A percentile compares a stretch with the other conserved stretches of the same genome.
Conservation (phyloP, 768 basidiomycete genomes). For the Pilatotrama ljubarskyi region DNA sequence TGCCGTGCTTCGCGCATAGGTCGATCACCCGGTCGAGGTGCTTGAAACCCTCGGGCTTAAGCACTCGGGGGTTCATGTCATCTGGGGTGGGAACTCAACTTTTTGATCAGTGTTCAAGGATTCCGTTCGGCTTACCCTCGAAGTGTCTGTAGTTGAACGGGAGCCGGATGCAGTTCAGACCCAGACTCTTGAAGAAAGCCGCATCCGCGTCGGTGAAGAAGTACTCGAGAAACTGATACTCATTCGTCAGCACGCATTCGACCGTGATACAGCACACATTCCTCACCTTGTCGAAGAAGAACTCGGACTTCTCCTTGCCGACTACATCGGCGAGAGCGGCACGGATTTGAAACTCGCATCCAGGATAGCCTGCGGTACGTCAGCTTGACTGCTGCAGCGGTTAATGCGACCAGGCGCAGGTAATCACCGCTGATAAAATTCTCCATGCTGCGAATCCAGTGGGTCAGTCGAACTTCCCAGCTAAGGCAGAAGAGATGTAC, state of each 20-base stretch:
- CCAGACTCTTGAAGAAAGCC: slow-evolving; percentile 73
- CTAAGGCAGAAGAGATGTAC: not conserved
- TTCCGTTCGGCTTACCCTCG: slow-evolving; percentile 58
- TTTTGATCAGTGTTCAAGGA: not conserved
- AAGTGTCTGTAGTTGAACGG: slow-evolving; percentile 77
- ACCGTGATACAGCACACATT: too few species aligned
- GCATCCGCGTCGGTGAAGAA: slow-evolving; percentile 81
- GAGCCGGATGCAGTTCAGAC: slow-evolving; percentile 77
- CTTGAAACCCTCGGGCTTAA: slow-evolving; percentile 74
- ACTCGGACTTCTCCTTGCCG: slow-evolving; percentile 65
- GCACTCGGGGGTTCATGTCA: slow-evolving; percentile 76
- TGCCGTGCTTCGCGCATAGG: slow-evolving; percentile 70
- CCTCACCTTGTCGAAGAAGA: slow-evolving; percentile 81
- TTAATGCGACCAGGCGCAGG: not conserved
- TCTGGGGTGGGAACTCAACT: slow-evolving; percentile 37
- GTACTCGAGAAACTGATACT: slow-evolving; percentile 71
- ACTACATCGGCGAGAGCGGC: slow-evolving; percentile 64
- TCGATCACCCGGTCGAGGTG: slow-evolving; percentile 83
- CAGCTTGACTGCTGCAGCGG: not conserved
- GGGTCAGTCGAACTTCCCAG: not conserved
- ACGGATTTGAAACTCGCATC: slow-evolving; percentile 79
- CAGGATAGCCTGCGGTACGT: slow-evolving; percentile 50
- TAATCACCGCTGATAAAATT: slow-evolving; percentile 68
- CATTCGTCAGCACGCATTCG: slow-evolving; percentile 35
- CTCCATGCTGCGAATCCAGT: slow-evolving; percentile 53